A percentile compares a stretch with the other conserved stretches of the same genome.
These are phyloP conservation scores for Phanerochaete carnosa DNA, from an alignment of 768 basidiomycete species.

Conservation along the genomic window DNA sequence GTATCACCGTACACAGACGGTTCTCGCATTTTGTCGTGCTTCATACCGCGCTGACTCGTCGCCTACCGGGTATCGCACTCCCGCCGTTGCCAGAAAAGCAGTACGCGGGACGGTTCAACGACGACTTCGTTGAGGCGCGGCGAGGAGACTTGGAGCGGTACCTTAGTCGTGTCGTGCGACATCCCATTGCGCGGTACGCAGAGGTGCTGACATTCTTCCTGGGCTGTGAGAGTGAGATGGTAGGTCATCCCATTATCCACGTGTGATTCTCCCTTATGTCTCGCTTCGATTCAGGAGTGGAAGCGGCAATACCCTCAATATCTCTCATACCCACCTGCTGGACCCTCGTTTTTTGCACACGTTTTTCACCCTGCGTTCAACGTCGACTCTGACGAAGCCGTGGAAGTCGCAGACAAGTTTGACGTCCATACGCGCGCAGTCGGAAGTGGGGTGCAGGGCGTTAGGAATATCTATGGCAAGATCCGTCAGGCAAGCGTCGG, in stretches of 20 bases:
- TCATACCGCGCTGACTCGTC: conserved; percentile 63
- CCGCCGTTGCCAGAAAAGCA: conserved; percentile 86
- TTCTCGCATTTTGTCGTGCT: conserved; percentile 84
- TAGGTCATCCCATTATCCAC: conserved; percentile 34
- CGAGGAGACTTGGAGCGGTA: conserved; percentile 82
- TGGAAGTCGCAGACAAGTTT: conserved; percentile 57
- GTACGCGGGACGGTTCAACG: conserved; percentile 75
- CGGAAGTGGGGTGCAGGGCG: conserved; percentile 62
- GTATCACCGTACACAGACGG: conserved; percentile 75
- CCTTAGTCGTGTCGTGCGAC: conserved; percentile 62
- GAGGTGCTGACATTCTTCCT: conserved; percentile 81
- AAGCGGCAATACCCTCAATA: conserved; percentile 58
- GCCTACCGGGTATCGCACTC: conserved; percentile 73
- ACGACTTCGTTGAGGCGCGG: conserved; percentile 80
- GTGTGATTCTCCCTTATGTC: not conserved
- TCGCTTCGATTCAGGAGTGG: conserved; percentile 57
- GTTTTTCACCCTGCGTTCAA: conserved; percentile 88
- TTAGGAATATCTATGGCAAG: conserved; percentile 59
- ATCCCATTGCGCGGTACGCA: conserved; percentile 74
- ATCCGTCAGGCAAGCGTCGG: conserved; percentile 69
- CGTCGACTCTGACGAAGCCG: conserved; percentile 69
- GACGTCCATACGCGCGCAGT: conserved; percentile 62
- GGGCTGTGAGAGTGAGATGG: conserved; percentile 69
- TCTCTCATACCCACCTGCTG: conserved; percentile 60
- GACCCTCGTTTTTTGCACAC: conserved; percentile 71